These are phyloP conservation scores for Fusarium robinianum DNA, from an alignment of 2,329 filamentous ascomycete species.

Conservation along the genomic window DNA sequence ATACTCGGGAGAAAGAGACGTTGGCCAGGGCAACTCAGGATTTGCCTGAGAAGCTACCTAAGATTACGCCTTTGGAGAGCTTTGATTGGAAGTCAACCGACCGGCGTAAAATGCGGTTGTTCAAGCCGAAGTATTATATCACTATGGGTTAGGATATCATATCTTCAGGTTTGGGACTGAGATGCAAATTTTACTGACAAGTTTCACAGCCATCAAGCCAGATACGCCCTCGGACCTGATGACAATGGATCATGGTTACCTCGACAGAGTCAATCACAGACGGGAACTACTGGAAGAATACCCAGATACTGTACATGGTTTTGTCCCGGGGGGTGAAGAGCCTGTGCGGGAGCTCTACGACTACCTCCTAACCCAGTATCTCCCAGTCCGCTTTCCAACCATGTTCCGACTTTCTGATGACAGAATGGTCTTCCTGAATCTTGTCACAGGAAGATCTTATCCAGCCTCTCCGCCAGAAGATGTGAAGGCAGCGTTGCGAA, in stretches of 20 bases:
- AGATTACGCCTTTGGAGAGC: slow-evolving; percentile 33
- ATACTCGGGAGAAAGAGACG: too few species aligned
- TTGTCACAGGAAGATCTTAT: slow-evolving; percentile 41
- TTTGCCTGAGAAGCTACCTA: slow-evolving; percentile 3
- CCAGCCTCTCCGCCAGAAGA: slow-evolving; percentile 43
- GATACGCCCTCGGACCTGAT: slow-evolving; percentile 55
- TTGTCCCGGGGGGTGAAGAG: slow-evolving; percentile 44
- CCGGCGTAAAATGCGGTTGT: slow-evolving; percentile 50
- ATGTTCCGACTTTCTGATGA: slow-evolving; percentile 49
- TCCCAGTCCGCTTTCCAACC: slow-evolving; percentile 54
- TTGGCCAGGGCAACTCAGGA: too few species aligned
- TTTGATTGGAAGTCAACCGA: slow-evolving; percentile 48
- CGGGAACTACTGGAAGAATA: slow-evolving; percentile 46
- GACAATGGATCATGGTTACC: slow-evolving; percentile 56
- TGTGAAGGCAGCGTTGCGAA: slow-evolving; percentile 42
- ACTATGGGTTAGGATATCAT: slow-evolving; percentile 52
- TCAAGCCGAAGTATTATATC: slow-evolving; percentile 58
- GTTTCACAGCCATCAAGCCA: slow-evolving; percentile 47
- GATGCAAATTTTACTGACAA: not conserved
- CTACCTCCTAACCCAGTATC: slow-evolving; percentile 52
- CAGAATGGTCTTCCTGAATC: slow-evolving; percentile 45
- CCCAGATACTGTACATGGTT: slow-evolving; percentile 48
- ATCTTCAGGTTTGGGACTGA: too few species aligned
- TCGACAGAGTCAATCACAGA: slow-evolving; percentile 48
- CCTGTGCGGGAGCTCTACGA: slow-evolving; percentile 55